Evolutionary conservation across 495 filamentous ascomycete species (phyloP).

Genomic region (Chaetomium fimeti): DNA sequence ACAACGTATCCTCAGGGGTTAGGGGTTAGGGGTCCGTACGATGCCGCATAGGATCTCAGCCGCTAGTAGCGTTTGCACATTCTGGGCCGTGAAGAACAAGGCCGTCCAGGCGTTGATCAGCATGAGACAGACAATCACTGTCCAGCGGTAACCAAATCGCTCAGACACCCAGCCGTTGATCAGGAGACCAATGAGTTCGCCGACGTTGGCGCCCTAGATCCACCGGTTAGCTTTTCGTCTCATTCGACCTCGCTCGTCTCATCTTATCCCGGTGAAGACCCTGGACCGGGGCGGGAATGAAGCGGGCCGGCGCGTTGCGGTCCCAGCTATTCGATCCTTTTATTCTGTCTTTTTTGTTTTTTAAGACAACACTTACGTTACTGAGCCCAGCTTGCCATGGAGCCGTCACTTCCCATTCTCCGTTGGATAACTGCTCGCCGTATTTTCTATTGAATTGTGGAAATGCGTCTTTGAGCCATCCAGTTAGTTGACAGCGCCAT

Average conservation of each 20-base stretch:
- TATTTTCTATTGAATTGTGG: constrained; percentile 68
- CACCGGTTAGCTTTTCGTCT: constrained; percentile 16
- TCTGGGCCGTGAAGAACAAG: constrained; percentile 75
- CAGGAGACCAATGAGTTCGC: constrained; percentile 73
- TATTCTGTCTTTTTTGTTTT: too few relatives aligned
- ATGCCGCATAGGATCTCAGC: constrained; percentile 77
- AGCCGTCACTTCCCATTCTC: constrained; percentile 66
- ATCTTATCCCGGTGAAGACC: too few relatives aligned
- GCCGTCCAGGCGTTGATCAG: constrained; percentile 67
- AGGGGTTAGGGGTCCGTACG: constrained; percentile 40
- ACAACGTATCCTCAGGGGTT: neutral
- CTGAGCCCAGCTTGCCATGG: constrained; percentile 76
- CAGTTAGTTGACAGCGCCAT: neutral
- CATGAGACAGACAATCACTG: constrained; percentile 65
- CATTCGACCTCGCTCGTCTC: too few relatives aligned
- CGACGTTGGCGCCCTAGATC: constrained; percentile 43
- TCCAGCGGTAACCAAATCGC: constrained; percentile 68
- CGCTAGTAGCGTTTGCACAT: constrained; percentile 63
- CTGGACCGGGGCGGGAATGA: neutral
- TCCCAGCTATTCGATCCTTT: too few relatives aligned
- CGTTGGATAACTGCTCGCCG: constrained; percentile 55
- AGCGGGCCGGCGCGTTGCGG: neutral
- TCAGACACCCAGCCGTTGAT: constrained; percentile 77
- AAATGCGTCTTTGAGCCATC: constrained; percentile 43
- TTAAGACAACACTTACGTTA: constrained; percentile 52